phyloP scores from a whole-genome alignment of 1,139 yeast species.

The Candida frijolesensis region DNA sequence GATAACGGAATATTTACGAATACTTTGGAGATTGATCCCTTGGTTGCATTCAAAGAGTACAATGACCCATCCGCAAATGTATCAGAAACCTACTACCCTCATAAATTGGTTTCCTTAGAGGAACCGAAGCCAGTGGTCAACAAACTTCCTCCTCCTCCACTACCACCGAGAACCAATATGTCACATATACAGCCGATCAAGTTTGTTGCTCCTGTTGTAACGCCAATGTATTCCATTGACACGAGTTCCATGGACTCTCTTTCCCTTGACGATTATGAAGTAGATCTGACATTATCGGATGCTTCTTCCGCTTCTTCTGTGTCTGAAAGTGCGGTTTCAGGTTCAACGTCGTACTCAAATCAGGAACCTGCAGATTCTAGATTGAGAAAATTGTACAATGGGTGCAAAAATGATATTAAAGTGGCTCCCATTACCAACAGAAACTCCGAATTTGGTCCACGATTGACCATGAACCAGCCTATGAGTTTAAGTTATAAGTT shows the following conservation, averaged over 20 bases:
- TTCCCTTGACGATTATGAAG: constrained; percentile 17
- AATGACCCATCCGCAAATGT: constrained; percentile 29
- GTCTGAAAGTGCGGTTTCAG: constrained; percentile 16
- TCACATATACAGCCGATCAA: constrained; percentile 16
- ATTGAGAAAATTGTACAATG: constrained; percentile 36
- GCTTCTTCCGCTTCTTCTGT: constrained; percentile 16
- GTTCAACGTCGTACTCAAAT: constrained; percentile 24
- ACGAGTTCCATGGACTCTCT: constrained; percentile 24
- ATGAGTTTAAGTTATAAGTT: constrained; percentile 30
- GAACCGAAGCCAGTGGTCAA: constrained; percentile 20
- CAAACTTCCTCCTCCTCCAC: constrained; percentile 22
- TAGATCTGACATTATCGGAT: constrained; percentile 19
- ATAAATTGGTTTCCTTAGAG: constrained; percentile 21
- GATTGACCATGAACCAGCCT: constrained; percentile 12
- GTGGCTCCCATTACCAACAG: constrained; percentile 29
- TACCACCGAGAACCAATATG: constrained; percentile 35
- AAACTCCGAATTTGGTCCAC: background rate
- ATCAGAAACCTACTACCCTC: constrained; percentile 36
- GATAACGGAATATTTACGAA: constrained; percentile 37
- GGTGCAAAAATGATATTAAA: constrained; percentile 37
- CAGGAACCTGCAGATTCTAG: constrained; percentile 23
- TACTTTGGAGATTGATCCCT: constrained; percentile 35
- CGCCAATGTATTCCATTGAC: constrained; percentile 13
- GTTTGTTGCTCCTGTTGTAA: constrained; percentile 12
- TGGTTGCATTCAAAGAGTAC: constrained; percentile 32